Evolutionary conservation across 2,329 filamentous ascomycete species (phyloP).

Genomic region (Emergomyces orientalis): DNA sequence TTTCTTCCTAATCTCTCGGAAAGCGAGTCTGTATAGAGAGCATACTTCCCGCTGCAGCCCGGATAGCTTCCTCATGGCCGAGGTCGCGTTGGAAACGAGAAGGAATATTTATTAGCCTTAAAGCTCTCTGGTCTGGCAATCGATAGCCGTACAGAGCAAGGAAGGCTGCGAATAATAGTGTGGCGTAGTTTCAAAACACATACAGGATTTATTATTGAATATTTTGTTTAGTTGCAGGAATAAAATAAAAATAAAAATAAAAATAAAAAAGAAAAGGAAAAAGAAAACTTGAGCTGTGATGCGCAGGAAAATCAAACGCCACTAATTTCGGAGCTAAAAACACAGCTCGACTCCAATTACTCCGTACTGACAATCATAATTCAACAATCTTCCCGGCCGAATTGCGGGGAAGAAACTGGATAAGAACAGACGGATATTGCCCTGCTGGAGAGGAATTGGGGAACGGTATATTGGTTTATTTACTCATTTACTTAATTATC

Average conservation of each 20-base stretch:
- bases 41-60: conserved; percentile 88
- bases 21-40: conserved; percentile 72
- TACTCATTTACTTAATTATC: too few species aligned
- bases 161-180: neutral
- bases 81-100: neutral
- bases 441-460: too few species aligned
- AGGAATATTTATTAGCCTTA: neutral
- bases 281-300: neutral
- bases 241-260: neutral
- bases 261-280: neutral
- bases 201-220: neutral
- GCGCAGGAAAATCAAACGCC: too few species aligned
- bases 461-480: too few species aligned
- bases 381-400: neutral
- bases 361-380: too few species aligned
- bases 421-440: too few species aligned
- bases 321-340: neutral
- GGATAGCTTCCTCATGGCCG: conserved; percentile 45
- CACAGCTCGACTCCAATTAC: too few species aligned
- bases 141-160: neutral
- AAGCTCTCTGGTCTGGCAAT: neutral
- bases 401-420: neutral
- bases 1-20: conserved; percentile 73
- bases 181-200: neutral
- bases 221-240: neutral